These are phyloP conservation scores for Pythium rhizo-oryzae DNA, from an alignment of 352 stramenopile genomes.

Conservation along the genomic window DNA sequence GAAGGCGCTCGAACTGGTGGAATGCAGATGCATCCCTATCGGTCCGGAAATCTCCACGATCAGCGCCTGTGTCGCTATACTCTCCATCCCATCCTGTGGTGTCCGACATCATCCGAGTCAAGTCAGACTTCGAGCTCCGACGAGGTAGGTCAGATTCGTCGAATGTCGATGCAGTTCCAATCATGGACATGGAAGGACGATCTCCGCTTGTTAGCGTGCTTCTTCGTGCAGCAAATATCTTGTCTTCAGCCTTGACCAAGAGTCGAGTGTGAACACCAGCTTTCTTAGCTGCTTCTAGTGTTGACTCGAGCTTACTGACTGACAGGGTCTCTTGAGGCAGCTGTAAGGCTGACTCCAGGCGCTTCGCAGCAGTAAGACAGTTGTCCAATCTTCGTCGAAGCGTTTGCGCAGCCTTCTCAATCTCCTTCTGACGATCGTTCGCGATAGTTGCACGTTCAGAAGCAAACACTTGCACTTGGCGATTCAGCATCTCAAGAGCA, in stretches of 20 bases:
- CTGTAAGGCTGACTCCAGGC: slow-evolving; percentile 49
- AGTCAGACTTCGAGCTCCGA: too few relatives aligned
- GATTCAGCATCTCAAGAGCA: slow-evolving; percentile 50
- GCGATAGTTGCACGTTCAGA: slow-evolving; percentile 33
- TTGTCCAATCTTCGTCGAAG: slow-evolving; percentile 54
- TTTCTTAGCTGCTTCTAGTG: slow-evolving; percentile 55
- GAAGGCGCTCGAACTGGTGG: slow-evolving; percentile 69
- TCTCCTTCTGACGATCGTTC: slow-evolving; percentile 32
- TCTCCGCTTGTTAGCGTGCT: slow-evolving; percentile 35
- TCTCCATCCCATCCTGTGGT: slow-evolving; percentile 48
- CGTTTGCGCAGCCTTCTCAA: slow-evolving; percentile 47
- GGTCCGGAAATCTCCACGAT: slow-evolving; percentile 5
- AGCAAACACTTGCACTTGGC: slow-evolving; percentile 56
- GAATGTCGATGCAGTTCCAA: slow-evolving; percentile 5
- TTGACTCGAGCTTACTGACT: slow-evolving; percentile 51
- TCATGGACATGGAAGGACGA: slow-evolving; percentile 17
- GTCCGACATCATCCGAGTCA: slow-evolving; percentile 37
- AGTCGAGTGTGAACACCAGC: slow-evolving; percentile 63
- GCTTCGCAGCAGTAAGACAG: slow-evolving; percentile 45
- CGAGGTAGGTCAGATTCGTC: slow-evolving; percentile 13
- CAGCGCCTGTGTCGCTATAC: slow-evolving; percentile 17
- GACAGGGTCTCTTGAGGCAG: slow-evolving; percentile 48
- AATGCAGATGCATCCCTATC: slow-evolving; percentile 62
- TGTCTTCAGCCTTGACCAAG: slow-evolving; percentile 62
- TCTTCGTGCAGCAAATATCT: slow-evolving; percentile 40